Evolutionary conservation across 2,329 filamentous ascomycete species (phyloP).

Genomic region (Didymella exigua): DNA sequence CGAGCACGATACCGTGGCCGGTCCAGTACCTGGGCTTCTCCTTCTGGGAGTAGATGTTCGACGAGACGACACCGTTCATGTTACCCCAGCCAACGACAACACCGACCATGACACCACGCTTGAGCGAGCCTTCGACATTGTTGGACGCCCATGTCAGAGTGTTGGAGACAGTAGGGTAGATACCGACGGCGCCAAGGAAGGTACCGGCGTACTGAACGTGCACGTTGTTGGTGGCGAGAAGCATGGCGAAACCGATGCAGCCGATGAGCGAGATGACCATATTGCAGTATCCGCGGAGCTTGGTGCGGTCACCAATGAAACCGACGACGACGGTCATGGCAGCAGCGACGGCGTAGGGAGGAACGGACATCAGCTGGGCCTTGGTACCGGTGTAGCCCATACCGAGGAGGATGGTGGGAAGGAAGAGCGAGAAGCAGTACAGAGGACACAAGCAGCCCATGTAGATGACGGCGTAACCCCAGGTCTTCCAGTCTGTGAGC

Average conservation of each 20-base stretch:
- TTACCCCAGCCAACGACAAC: conserved; percentile 93
- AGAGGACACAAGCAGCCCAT: conserved; percentile 62
- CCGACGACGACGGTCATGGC: conserved; percentile 72
- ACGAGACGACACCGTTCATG: conserved; percentile 82
- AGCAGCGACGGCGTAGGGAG: conserved; percentile 75
- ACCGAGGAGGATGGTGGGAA: conserved; percentile 57
- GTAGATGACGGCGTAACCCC: conserved; percentile 63
- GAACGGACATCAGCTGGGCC: conserved; percentile 75
- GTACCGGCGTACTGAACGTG: conserved; percentile 80
- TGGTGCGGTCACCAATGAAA: conserved; percentile 75
- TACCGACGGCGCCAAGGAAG: conserved; percentile 84
- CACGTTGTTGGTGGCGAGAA: conserved; percentile 68
- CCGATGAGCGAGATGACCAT: conserved; percentile 72
- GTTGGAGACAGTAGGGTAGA: conserved; percentile 86
- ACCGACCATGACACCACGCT: conserved; percentile 84
- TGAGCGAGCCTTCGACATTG: conserved; percentile 92
- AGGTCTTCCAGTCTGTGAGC: conserved; percentile 57
- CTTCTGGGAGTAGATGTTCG: conserved; percentile 74
- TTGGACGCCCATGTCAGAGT: conserved; percentile 89
- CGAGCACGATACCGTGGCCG: conserved; percentile 77
- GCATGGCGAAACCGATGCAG: conserved; percentile 79
- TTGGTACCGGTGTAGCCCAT: conserved; percentile 63
- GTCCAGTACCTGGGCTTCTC: conserved; percentile 69
- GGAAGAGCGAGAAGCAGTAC: conserved; percentile 45
- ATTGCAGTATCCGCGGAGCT: conserved; percentile 79